Percentiles rank a stretch among this genome's conserved stretches.
Conservation (phyloP, 2,329 filamentous ascomycete genomes). For the Ceratocystis albifundus region DNA sequence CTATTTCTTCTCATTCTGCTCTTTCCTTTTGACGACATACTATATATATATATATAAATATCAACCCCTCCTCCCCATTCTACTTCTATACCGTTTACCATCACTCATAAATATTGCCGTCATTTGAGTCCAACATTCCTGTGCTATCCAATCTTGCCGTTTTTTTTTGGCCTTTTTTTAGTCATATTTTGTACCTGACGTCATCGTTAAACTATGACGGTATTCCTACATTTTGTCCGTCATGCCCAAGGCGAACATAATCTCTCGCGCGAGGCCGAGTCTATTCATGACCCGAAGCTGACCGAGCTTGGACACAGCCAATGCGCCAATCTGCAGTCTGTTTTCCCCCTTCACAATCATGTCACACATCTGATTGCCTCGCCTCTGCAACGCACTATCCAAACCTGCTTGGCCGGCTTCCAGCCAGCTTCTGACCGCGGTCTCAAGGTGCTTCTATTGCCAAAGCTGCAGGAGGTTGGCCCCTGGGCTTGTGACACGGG, state of each 20-base stretch:
- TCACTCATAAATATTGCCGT: too few species aligned
- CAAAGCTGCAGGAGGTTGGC: conserved; percentile 68
- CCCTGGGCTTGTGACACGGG: conserved; percentile 67
- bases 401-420: conserved; percentile 64
- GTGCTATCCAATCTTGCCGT: background rate
- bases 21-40: too few species aligned
- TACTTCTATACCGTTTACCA: background rate
- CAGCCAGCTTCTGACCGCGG: conserved; percentile 35
- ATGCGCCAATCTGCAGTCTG: conserved; percentile 50
- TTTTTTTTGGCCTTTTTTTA: background rate
- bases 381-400: conserved; percentile 67
- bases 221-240: conserved; percentile 55
- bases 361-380: conserved; percentile 65
- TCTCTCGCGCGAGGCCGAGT: conserved; percentile 55
- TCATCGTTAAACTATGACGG: conserved; percentile 33
- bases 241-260: conserved; percentile 78
- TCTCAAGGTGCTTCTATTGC: conserved; percentile 49
- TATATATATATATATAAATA: too few species aligned
- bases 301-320: conserved; percentile 66
- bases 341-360: conserved; percentile 53
- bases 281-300: conserved; percentile 63
- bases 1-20: background rate
- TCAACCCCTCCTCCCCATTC: background rate
- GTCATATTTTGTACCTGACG: background rate
- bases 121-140: background rate